Evolutionary conservation across 1,139 yeast genomes (phyloP).

Genomic region (Hyphopichia pseudoburtonii): DNA sequence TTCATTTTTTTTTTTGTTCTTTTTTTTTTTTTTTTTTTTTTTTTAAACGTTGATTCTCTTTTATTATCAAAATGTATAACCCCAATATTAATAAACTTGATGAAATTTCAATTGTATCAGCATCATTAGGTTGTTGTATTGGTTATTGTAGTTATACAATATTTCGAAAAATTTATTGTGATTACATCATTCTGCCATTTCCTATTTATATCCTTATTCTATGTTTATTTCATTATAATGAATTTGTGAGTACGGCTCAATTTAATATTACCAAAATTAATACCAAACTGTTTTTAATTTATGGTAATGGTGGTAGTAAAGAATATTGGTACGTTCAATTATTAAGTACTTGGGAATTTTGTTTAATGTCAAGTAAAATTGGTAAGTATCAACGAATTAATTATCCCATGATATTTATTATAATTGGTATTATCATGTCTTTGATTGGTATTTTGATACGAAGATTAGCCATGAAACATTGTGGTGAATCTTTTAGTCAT

Average conservation of each 20-base stretch:
- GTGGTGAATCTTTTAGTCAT: constrained; percentile 41
- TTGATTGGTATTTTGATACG: constrained; percentile 26
- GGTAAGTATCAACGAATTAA: neutral
- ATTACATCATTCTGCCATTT: constrained; percentile 9
- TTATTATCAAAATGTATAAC: constrained; percentile 10
- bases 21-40: no score
- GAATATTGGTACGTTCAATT: constrained; percentile 33
- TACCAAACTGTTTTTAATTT: constrained; percentile 35
- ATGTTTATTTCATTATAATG: constrained; percentile 26
- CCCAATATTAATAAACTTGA: constrained; percentile 19
- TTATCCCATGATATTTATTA: neutral
- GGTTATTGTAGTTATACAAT: constrained; percentile 11
- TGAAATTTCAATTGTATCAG: constrained; percentile 22
- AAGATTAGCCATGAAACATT: constrained; percentile 30
- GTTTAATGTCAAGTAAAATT: constrained; percentile 5
- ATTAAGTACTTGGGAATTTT: constrained; percentile 26
- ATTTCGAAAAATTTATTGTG: neutral
- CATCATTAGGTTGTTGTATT: constrained; percentile 20
- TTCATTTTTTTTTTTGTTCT: no score
- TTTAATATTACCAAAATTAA: constrained; percentile 29
- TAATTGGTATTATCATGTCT: constrained; percentile 16
- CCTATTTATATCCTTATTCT: constrained; percentile 20
- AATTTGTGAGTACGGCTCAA: constrained; percentile 26
- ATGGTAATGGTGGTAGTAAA: constrained; percentile 36
- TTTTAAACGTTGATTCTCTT: neutral